Conservation (phyloP, 306 rosid species). For the Acacia acuminata region DNA sequence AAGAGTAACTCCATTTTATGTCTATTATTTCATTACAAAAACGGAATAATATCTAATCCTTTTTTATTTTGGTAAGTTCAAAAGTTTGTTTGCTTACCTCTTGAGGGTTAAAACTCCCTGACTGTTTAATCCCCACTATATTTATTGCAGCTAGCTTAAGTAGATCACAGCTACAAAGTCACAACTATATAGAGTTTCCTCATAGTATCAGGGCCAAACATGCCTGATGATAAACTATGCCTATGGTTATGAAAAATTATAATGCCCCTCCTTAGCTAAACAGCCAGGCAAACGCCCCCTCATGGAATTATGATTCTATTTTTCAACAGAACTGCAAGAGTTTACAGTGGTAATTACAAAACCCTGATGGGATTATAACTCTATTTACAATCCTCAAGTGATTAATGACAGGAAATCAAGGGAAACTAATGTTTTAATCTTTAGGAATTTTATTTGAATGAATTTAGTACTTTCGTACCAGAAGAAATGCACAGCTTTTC, state of each 20-base stretch:
- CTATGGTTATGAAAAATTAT: not conserved
- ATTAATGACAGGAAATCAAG: not conserved
- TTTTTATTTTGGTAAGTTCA: not conserved
- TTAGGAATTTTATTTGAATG: not conserved
- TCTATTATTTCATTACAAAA: not conserved
- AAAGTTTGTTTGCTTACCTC: not conserved
- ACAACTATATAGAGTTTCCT: not conserved
- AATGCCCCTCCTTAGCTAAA: not conserved
- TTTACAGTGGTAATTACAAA: not conserved
- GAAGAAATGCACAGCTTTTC: not conserved
- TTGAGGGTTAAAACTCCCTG: not conserved
- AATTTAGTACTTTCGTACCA: not conserved
- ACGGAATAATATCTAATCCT: not conserved
- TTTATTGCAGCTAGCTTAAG: not conserved
- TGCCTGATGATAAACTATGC: not conserved
- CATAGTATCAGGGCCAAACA: not conserved
- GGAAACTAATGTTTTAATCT: not conserved
- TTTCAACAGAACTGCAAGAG: not conserved
- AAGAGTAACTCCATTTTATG: not conserved
- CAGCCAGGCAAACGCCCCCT: not conserved
- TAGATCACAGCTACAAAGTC: not conserved
- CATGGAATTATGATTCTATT: too few relatives aligned
- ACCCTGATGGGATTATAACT: not conserved
- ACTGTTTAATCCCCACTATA: not conserved
- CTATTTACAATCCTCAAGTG: conserved; percentile 9